Percentiles rank a stretch among this genome's conserved stretches.
Evolutionary conservation across 345 rosid genomes (phyloP).

Genomic region (Geranium rotundifolium): DNA sequence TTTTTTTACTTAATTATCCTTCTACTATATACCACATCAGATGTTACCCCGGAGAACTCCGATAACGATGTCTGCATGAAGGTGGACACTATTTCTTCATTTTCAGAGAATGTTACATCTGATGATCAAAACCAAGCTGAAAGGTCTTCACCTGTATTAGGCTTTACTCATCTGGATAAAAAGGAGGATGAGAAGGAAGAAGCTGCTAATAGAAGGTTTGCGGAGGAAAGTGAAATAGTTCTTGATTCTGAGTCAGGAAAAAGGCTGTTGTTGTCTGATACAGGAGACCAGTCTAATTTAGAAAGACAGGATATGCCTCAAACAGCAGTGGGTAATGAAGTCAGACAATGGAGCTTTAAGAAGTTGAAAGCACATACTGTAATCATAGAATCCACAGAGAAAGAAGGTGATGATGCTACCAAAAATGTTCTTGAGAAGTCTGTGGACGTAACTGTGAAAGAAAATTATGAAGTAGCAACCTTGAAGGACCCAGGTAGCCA

Average conservation of each 20-base stretch:
- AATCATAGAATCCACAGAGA: conserved; percentile 21
- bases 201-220: conserved; percentile 7
- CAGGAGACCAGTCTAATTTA: conserved; percentile 21
- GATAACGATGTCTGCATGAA: conserved; percentile 3
- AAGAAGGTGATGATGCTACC: conserved; percentile 21
- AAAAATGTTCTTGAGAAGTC: conserved; percentile 15
- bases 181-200: conserved; percentile 9
- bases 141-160: conserved; percentile 10
- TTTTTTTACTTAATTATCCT: not conserved
- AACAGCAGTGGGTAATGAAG: conserved; percentile 12
- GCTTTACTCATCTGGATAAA: conserved; percentile 10
- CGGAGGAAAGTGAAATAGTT: conserved; percentile 13
- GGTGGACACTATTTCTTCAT: conserved; percentile 7
- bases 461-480: conserved; percentile 19
- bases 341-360: conserved; percentile 16
- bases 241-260: too few species aligned
- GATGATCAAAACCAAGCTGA: conserved; percentile 20
- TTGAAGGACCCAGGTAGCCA: conserved; percentile 33
- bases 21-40: not conserved
- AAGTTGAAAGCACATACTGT: conserved; percentile 14
- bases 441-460: conserved; percentile 19
- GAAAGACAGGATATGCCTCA: conserved; percentile 19
- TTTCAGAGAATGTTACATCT: conserved; percentile 11
- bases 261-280: conserved; percentile 7
- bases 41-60: conserved; percentile 3